Conservation (phyloP, 2,329 filamentous ascomycete genomes). For the Fusarium temperatum region DNA sequence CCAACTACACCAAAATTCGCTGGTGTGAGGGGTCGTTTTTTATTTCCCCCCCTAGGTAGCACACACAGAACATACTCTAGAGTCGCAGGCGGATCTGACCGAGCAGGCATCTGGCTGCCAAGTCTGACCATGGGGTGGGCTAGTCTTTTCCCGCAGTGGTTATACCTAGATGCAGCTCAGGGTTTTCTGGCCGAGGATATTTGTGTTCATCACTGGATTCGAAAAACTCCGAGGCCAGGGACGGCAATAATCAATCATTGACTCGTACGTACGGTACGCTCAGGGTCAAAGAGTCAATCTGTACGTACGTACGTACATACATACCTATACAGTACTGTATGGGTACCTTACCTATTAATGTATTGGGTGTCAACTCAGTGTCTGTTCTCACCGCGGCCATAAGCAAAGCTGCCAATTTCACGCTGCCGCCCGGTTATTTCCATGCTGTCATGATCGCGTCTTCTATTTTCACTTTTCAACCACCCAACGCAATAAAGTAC, state of each 20-base stretch:
- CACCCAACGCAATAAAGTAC: not conserved
- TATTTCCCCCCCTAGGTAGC: too few relatives aligned
- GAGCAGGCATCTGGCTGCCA: not conserved
- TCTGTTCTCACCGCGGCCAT: not conserved
- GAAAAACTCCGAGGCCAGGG: not conserved
- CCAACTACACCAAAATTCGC: too few relatives aligned
- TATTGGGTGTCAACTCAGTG: not conserved
- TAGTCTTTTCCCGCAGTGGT: constrained; percentile 1
- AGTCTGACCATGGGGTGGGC: not conserved
- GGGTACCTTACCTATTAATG: not conserved
- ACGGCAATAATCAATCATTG: not conserved
- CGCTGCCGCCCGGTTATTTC: not conserved
- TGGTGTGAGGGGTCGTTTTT: too few relatives aligned
- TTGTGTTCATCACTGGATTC: not conserved
- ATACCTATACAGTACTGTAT: not conserved
- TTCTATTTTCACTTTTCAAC: not conserved
- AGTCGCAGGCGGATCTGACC: constrained; percentile 7
- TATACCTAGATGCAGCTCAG: constrained; percentile 5
- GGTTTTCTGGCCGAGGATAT: not conserved
- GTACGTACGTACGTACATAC: not conserved
- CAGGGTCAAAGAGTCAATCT: not conserved
- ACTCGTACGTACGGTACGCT: not conserved
- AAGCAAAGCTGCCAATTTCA: not conserved
- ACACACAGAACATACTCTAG: not conserved
- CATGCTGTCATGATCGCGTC: not conserved